Evolutionary conservation across 495 filamentous ascomycete genomes (phyloP).

Genomic region (Haplographium delicatum): DNA sequence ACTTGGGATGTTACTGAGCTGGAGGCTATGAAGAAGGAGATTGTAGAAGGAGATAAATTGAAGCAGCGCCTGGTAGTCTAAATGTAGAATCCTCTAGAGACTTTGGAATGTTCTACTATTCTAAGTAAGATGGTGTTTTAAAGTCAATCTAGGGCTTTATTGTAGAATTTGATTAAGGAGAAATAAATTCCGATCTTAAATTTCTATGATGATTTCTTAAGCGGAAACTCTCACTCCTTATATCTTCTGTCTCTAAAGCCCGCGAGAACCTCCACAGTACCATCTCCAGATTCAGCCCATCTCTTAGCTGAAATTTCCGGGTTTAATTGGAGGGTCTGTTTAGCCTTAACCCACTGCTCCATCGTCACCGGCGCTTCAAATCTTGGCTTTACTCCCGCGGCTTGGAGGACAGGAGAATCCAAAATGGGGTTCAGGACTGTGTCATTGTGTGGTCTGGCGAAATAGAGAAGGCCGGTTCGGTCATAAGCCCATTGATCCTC

Average conservation of each 20-base stretch:
- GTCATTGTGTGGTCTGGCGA: constrained; percentile 36
- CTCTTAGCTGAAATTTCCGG: constrained; percentile 37
- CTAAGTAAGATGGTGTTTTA: no score
- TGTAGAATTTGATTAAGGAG: no score
- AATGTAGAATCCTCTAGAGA: no score
- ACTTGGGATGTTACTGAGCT: no score
- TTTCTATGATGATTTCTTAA: no score
- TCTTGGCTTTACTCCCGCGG: constrained; percentile 20
- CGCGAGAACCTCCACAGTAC: constrained; percentile 13
- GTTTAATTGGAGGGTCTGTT: constrained; percentile 37
- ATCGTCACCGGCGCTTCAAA: constrained; percentile 31
- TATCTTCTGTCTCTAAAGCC: constrained; percentile 14
- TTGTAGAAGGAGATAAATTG: no score
- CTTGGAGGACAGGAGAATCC: constrained; percentile 26
- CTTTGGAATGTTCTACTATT: no score
- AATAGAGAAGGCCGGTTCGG: constrained; percentile 44
- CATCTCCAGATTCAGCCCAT: constrained; percentile 24
- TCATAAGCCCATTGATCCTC: constrained; percentile 42
- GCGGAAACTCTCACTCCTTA: no score
- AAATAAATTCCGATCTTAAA: no score
- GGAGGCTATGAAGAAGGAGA: no score
- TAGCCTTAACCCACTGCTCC: constrained; percentile 33
- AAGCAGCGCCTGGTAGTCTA: no score
- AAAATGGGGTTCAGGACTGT: constrained; percentile 38
- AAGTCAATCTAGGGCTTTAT: no score